Percentiles rank a stretch among this genome's conserved stretches.
Evolutionary conservation across 1,284 basidiomycete species (phyloP).

Genomic region (Xanthoconium separans): DNA sequence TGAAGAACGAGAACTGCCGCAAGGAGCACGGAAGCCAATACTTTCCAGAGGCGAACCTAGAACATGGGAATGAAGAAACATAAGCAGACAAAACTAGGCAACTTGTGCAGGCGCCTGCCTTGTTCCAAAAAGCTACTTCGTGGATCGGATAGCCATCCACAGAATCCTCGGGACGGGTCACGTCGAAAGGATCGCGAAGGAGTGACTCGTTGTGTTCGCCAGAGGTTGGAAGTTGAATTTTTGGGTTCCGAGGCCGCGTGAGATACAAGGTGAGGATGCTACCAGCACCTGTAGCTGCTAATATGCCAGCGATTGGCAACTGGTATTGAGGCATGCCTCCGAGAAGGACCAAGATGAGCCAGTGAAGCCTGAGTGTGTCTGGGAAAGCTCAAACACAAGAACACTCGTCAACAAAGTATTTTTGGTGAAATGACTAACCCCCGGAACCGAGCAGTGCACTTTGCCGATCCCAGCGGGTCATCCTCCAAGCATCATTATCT

Average conservation of each 20-base stretch:
- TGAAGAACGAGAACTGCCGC: conserved; percentile 49
- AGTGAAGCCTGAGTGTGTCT: background rate
- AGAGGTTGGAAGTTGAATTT: conserved; percentile 54
- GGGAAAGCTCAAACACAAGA: background rate
- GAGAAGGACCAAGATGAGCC: background rate
- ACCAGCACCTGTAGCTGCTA: conserved; percentile 43
- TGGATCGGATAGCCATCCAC: conserved; percentile 77
- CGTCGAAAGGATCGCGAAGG: conserved; percentile 71
- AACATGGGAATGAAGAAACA: conserved; percentile 6
- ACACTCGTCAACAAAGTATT: background rate
- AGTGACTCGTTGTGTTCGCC: conserved; percentile 36
- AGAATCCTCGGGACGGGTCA: conserved; percentile 67
- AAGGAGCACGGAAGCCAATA: conserved; percentile 46
- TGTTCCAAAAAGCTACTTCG: conserved; percentile 68
- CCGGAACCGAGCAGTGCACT: conserved; percentile 21
- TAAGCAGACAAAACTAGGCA: background rate
- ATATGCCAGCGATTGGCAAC: conserved; percentile 49
- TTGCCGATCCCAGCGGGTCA: background rate
- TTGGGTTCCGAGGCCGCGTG: conserved; percentile 44
- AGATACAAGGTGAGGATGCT: conserved; percentile 48
- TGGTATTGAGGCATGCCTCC: conserved; percentile 59
- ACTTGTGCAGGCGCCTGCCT: conserved; percentile 42
- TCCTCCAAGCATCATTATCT: background rate
- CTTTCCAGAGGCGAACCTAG: conserved; percentile 59
- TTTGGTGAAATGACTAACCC: conserved; percentile 1